Percentiles rank a stretch among this genome's conserved stretches.
These are phyloP conservation scores for Globisporangium perplexum DNA, from an alignment of 352 stramenopile species.

Conservation along the genomic window DNA sequence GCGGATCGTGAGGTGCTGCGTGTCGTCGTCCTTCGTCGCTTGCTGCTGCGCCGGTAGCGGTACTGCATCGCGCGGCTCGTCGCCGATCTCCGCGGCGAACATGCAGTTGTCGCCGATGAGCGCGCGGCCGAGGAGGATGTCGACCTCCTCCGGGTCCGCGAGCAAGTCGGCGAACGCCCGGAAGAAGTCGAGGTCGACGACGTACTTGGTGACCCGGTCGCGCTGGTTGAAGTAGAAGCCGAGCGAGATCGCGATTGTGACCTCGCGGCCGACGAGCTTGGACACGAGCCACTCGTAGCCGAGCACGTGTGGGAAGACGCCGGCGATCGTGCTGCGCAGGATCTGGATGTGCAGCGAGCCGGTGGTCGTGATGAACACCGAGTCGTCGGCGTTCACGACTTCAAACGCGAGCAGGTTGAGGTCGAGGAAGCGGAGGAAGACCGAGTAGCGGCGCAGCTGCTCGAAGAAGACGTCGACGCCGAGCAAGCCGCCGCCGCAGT, in stretches of 20 bases:
- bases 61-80: not conserved
- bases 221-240: slow-evolving; percentile 19
- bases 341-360: slow-evolving; percentile 22
- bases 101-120: slow-evolving; percentile 24
- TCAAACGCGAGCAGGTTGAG: slow-evolving; percentile 19
- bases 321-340: slow-evolving; percentile 18
- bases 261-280: slow-evolving; percentile 19
- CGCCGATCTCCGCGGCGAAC: slow-evolving; percentile 8
- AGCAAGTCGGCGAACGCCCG: slow-evolving; percentile 15
- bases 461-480: slow-evolving; percentile 24
- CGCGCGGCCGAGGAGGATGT: slow-evolving; percentile 7
- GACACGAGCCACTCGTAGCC: slow-evolving; percentile 18
- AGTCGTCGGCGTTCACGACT: slow-evolving; percentile 13
- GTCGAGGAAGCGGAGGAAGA: slow-evolving; percentile 18
- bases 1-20: not conserved
- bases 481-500: slow-evolving; percentile 16
- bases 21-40: not conserved
- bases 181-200: slow-evolving; percentile 22
- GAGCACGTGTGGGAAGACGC: slow-evolving; percentile 22
- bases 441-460: slow-evolving; percentile 23
- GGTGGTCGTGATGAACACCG: slow-evolving; percentile 19
- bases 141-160: slow-evolving; percentile 12
- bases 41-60: too few species aligned
- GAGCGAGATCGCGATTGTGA: slow-evolving; percentile 5
- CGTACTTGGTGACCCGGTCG: slow-evolving; percentile 15